Conservation (phyloP, 2,329 filamentous ascomycete species). For the Escovopsis sp. region DNA sequence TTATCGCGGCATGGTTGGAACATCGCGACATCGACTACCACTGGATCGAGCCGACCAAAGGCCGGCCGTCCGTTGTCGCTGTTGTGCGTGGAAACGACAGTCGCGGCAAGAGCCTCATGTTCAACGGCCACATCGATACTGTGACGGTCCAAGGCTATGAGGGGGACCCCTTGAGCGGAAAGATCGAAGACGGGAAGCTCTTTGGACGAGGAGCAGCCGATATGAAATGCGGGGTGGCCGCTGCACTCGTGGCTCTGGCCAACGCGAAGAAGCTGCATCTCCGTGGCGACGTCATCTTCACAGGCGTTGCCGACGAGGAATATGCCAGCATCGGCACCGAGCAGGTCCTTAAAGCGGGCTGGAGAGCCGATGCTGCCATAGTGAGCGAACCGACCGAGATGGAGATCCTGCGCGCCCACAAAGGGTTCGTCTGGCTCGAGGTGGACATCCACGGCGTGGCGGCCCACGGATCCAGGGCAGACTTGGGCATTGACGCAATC, state of each 20-base stretch:
- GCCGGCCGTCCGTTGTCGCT: constrained; percentile 35
- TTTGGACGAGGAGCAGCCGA: constrained; percentile 32
- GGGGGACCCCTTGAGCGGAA: constrained; percentile 27
- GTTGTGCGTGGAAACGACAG: constrained; percentile 27
- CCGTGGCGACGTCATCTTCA: constrained; percentile 34
- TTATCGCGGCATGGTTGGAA: constrained; percentile 33
- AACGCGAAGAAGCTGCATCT: constrained; percentile 22
- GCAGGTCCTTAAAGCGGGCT: constrained; percentile 33
- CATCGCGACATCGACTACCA: constrained; percentile 35
- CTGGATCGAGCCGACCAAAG: constrained; percentile 28
- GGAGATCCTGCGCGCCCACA: constrained; percentile 29
- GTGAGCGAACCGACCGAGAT: constrained; percentile 31
- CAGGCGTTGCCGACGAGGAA: constrained; percentile 40
- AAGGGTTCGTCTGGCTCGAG: constrained; percentile 33
- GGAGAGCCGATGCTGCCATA: constrained; percentile 36
- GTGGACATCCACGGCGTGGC: constrained; percentile 26
- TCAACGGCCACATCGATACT: constrained; percentile 39
- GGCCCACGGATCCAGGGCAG: constrained; percentile 26
- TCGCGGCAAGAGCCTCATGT: constrained; percentile 31
- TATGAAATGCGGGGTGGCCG: constrained; percentile 37
- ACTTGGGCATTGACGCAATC: constrained; percentile 35
- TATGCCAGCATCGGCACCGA: constrained; percentile 33
- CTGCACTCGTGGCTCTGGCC: constrained; percentile 26
- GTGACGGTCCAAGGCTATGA: constrained; percentile 33
- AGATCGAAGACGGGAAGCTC: constrained; percentile 22